A percentile compares a stretch with the other conserved stretches of the same genome.
Evolutionary conservation across 768 basidiomycete genomes (phyloP).

Genomic region (Pulveroboletus ravenelii): DNA sequence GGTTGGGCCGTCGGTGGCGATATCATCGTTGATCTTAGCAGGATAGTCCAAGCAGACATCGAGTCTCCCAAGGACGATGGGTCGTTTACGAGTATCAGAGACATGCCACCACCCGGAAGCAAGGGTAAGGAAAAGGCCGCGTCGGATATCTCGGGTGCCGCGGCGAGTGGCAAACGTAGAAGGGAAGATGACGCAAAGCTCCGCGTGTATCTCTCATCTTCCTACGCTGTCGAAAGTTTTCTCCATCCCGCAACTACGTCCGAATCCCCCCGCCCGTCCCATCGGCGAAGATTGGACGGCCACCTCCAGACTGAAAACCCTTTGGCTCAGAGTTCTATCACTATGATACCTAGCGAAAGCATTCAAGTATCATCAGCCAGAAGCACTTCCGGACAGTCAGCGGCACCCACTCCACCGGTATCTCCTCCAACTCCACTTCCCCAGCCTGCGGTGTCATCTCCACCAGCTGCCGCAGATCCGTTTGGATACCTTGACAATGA

Average conservation of each 20-base stretch:
- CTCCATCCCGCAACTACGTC: slow-evolving; percentile 26
- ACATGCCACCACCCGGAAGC: slow-evolving; percentile 46
- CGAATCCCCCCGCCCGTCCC: slow-evolving; percentile 17
- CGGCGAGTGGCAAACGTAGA: slow-evolving; percentile 45
- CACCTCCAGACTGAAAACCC: not conserved
- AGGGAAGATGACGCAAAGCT: slow-evolving; percentile 52
- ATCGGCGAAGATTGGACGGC: slow-evolving; percentile 17
- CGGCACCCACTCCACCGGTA: not conserved
- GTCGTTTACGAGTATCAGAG: slow-evolving; percentile 56
- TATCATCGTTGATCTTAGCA: slow-evolving; percentile 75
- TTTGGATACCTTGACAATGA: slow-evolving; percentile 54
- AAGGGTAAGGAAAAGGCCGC: slow-evolving; percentile 49
- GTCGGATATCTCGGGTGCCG: slow-evolving; percentile 4
- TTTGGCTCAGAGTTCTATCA: not conserved
- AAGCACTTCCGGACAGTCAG: not conserved
- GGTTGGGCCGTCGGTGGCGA: slow-evolving; percentile 88
- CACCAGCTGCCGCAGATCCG: slow-evolving; percentile 40
- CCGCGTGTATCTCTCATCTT: slow-evolving; percentile 53
- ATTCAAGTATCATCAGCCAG: not conserved
- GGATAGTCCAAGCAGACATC: slow-evolving; percentile 62
- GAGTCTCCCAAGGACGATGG: slow-evolving; percentile 52
- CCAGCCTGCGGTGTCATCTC: not conserved
- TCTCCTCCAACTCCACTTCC: slow-evolving; percentile 4
- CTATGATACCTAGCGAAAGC: not conserved
- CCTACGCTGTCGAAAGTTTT: slow-evolving; percentile 48